These are phyloP conservation scores for Millerozyma miso DNA, from an alignment of 805 yeast genomes.

Conservation along the genomic window DNA sequence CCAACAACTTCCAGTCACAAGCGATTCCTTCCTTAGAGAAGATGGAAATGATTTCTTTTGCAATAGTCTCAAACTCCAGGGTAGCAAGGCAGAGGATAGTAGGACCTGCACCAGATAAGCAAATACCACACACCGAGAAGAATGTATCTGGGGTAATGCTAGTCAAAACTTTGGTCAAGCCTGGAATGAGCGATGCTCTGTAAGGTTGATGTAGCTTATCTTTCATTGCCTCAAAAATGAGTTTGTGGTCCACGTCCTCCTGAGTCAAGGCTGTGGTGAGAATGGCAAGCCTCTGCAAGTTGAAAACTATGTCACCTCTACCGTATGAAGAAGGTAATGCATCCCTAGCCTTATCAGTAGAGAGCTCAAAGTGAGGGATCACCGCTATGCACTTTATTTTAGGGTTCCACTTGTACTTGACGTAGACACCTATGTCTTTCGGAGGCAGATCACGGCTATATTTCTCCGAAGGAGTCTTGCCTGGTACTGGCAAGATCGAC, in stretches of 20 bases:
- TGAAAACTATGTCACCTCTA: constrained; percentile 81
- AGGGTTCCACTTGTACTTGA: constrained; percentile 77
- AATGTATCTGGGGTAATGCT: constrained; percentile 78
- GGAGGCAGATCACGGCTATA: constrained; percentile 56
- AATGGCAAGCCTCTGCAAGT: constrained; percentile 88
- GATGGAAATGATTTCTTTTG: constrained; percentile 64
- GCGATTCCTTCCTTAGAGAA: constrained; percentile 63
- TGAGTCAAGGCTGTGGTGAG: constrained; percentile 89
- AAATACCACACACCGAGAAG: constrained; percentile 87
- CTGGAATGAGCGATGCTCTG: constrained; percentile 88
- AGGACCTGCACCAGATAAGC: constrained; percentile 97
- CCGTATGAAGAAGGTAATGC: constrained; percentile 81
- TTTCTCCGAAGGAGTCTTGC: constrained; percentile 54
- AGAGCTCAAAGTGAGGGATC: constrained; percentile 90
- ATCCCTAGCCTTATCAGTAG: constrained; percentile 86
- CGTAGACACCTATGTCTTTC: constrained; percentile 77
- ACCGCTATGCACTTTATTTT: constrained; percentile 84
- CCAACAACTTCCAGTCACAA: constrained; percentile 81
- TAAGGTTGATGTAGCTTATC: constrained; percentile 97
- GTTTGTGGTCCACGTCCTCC: constrained; percentile 72
- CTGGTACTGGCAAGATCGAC: constrained; percentile 71
- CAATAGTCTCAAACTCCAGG: constrained; percentile 77
- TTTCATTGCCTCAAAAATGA: constrained; percentile 93
- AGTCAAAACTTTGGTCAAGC: constrained; percentile 73
- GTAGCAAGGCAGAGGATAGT: constrained; percentile 94